These are phyloP conservation scores for Trichophyton schoenleinii DNA, from an alignment of 2,329 filamentous ascomycete species.

Conservation along the genomic window DNA sequence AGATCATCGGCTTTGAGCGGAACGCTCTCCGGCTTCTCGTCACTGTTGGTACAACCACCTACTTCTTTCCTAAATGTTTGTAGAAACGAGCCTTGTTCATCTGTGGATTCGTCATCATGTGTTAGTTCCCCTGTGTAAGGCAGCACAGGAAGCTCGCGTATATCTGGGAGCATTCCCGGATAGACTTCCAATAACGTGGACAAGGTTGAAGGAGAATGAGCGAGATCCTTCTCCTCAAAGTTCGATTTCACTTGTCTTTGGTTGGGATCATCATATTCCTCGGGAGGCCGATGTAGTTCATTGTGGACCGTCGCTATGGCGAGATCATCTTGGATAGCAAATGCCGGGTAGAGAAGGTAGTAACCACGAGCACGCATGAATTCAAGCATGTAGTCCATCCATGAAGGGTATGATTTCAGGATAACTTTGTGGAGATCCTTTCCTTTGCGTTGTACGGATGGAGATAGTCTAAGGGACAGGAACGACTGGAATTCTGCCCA, in stretches of 20 bases:
- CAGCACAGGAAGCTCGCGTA: slow-evolving; percentile 46
- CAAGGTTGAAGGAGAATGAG: slow-evolving; percentile 28
- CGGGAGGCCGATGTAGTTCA: slow-evolving; percentile 60
- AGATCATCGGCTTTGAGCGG: slow-evolving; percentile 42
- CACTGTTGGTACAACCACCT: slow-evolving; percentile 49
- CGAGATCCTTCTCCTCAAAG: slow-evolving; percentile 18
- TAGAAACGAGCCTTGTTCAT: slow-evolving; percentile 42
- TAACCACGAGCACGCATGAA: slow-evolving; percentile 67
- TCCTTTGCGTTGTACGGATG: slow-evolving; percentile 11
- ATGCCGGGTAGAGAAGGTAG: slow-evolving; percentile 63
- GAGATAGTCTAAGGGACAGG: slow-evolving; percentile 49
- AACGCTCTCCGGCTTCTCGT: slow-evolving; percentile 21
- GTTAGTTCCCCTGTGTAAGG: slow-evolving; percentile 49
- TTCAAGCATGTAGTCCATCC: slow-evolving; percentile 66
- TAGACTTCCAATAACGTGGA: slow-evolving; percentile 37
- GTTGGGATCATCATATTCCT: slow-evolving; percentile 42
- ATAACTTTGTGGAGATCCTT: slow-evolving; percentile 40
- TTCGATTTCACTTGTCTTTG: not conserved
- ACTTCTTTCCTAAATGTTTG: slow-evolving; percentile 49
- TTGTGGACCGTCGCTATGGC: slow-evolving; percentile 62
- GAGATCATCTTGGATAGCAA: slow-evolving; percentile 33
- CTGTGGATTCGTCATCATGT: slow-evolving; percentile 23
- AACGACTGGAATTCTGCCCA: slow-evolving; percentile 82
- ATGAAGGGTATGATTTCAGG: slow-evolving; percentile 58
- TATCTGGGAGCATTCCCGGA: slow-evolving; percentile 38